These are phyloP conservation scores for Cymbidium sinense DNA, from an alignment of 106 monocot genomes.

Conservation along the genomic window DNA sequence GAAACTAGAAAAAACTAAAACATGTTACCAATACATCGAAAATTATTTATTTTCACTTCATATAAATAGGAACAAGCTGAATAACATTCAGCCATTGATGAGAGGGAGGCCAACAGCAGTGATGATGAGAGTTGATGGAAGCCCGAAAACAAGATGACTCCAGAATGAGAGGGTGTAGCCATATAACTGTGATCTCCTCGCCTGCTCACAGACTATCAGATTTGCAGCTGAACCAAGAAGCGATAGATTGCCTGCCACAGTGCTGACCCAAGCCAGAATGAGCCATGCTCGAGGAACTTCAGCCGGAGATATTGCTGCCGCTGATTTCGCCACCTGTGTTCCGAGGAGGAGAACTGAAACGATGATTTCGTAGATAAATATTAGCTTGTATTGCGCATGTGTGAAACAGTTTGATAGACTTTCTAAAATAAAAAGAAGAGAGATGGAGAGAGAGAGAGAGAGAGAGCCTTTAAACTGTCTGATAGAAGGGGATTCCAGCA, in stretches of 20 bases:
- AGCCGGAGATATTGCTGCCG: constrained; percentile 36
- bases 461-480: too few species aligned
- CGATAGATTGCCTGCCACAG: constrained; percentile 67
- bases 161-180: constrained; percentile 60
- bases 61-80: not conserved
- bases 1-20: too few species aligned
- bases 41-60: not conserved
- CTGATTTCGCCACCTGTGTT: constrained; percentile 59
- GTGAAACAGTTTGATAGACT: not conserved
- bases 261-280: constrained; percentile 2
- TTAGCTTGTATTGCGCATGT: not conserved
- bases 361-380: not conserved
- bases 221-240: constrained; percentile 67
- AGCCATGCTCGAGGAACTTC: constrained; percentile 54
- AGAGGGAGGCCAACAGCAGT: constrained; percentile 46
- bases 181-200: constrained; percentile 22
- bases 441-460: too few species aligned
- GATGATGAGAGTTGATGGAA: constrained; percentile 48
- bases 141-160: constrained; percentile 46
- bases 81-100: constrained; percentile 13
- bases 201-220: constrained; percentile 72
- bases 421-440: too few species aligned
- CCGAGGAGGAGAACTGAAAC: constrained; percentile 59
- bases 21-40: not conserved
- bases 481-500: too few species aligned